Conservation (phyloP, 768 basidiomycete genomes). For the Lyophyllum semitale region DNA sequence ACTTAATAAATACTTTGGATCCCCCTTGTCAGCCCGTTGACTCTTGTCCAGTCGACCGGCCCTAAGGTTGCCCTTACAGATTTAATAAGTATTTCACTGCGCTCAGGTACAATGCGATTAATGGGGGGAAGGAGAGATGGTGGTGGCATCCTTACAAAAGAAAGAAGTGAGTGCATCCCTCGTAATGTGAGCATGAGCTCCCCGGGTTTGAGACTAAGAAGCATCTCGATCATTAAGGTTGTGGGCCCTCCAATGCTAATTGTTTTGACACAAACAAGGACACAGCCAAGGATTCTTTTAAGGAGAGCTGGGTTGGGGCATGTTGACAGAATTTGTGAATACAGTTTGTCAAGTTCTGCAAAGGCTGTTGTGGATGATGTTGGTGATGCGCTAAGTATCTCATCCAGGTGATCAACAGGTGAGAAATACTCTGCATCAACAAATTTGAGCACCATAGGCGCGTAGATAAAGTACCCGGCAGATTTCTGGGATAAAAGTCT, state of each 20-base stretch:
- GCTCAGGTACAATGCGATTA: neutral
- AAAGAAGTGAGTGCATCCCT: neutral
- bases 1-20: too few species aligned
- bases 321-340: neutral
- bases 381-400: neutral
- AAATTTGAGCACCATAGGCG: neutral
- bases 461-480: neutral
- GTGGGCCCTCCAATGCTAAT: neutral
- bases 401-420: neutral
- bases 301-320: neutral
- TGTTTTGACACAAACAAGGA: neutral
- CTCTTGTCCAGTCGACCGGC: too few species aligned
- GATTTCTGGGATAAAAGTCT: neutral
- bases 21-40: too few species aligned
- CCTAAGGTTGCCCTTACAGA: too few species aligned
- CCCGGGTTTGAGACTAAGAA: neutral
- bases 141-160: neutral
- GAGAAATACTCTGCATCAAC: neutral
- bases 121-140: too few species aligned
- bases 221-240: neutral
- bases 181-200: neutral
- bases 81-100: neutral
- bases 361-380: neutral
- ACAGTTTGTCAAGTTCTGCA: neutral
- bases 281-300: neutral